Base-by-base conservation (phyloP, 805 yeast genomes). In the Starmerella stellata region DNA sequence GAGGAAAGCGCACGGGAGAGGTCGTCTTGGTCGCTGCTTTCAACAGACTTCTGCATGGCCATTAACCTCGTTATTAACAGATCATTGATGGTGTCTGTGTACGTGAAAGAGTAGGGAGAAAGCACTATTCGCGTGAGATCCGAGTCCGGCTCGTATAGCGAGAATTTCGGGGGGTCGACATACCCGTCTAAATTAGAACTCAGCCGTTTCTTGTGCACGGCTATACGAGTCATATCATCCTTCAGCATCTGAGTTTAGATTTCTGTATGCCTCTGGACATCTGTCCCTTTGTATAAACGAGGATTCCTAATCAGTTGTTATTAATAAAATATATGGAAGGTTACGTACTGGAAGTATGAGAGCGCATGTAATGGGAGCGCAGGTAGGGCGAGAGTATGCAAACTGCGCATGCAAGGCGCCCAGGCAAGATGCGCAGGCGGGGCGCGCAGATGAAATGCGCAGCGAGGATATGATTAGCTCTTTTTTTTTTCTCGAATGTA, bases 91-190 rank as follows among this genome's bases (percentile, higher is more conserved):
- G 36, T 42, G n/a, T 42, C 40, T 3, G 49, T 41, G 33, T 48
- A 51, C 11, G 53, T 42, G 39, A 38, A 49, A 4, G 51, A 41
- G 29, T 41, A 49, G 4, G 34, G 38, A 20, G 45, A 41, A 17
- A 29, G 7, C 32, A 29, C 32, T 5, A 29, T 29, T 5, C 25
- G 28, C 20, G 37, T 34, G 5, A 29, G 8, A 13, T 29, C 32
- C 19, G 32, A 8, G 7, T 29, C 15, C 9, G 32, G 32, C 7
- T 29, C 19, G 14, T 29, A 29, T 8, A 17, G 7, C 9, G 11
- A 7, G 14, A 8, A 29, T 7, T 17, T 13, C 32, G 32, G 16
- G 5, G 32, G 16, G 19, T 29, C 19, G 19, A 29, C 32, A 8
- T 8, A 17, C 19, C 32, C 15, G 19, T n/a, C 16, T 17, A n/a